These are phyloP conservation scores for Podila epicladia DNA, from an alignment of 192 early-diverging fungal genomes.

Conservation along the genomic window DNA sequence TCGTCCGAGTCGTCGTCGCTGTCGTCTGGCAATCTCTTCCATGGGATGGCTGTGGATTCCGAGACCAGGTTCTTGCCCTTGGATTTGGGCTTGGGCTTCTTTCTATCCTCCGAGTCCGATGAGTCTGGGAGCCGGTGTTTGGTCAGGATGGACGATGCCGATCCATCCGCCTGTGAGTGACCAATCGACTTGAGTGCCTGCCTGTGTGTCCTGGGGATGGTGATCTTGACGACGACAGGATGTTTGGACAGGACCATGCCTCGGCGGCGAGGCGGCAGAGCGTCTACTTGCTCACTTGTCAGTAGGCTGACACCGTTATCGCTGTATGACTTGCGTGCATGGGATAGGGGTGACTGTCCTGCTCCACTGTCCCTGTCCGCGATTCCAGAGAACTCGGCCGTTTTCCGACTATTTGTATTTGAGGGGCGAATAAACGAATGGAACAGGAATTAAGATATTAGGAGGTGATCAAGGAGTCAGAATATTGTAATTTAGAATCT, in stretches of 20 bases:
- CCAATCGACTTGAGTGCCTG: background rate
- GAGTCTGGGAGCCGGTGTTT: slow-evolving; percentile 9
- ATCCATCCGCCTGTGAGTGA: background rate
- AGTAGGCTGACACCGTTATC: background rate
- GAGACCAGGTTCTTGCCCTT: slow-evolving; percentile 1
- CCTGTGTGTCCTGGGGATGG: slow-evolving; percentile 18
- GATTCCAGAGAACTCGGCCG: slow-evolving; percentile 1
- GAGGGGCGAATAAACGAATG: background rate
- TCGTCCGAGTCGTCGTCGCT: slow-evolving; percentile 19
- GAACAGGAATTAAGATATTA: background rate
- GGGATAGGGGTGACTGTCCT: slow-evolving; percentile 6
- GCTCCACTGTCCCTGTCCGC: slow-evolving; percentile 10
- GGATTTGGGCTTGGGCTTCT: background rate
- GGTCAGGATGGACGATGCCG: background rate
- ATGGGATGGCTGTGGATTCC: background rate
- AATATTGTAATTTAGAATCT: background rate
- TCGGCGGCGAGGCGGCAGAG: slow-evolving; percentile 5
- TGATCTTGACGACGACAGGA: slow-evolving; percentile 38
- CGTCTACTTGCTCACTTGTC: slow-evolving; percentile 15
- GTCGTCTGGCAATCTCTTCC: slow-evolving; percentile 12
- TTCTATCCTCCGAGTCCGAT: slow-evolving; percentile 28
- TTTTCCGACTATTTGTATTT: slow-evolving; percentile 24
- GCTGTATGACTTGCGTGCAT: background rate
- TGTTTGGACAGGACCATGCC: slow-evolving; percentile 18
- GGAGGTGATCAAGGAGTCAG: background rate